A percentile compares a stretch with the other conserved stretches of the same genome.
Conservation (phyloP, 164 flowering plant species). For the Piper longum region DNA sequence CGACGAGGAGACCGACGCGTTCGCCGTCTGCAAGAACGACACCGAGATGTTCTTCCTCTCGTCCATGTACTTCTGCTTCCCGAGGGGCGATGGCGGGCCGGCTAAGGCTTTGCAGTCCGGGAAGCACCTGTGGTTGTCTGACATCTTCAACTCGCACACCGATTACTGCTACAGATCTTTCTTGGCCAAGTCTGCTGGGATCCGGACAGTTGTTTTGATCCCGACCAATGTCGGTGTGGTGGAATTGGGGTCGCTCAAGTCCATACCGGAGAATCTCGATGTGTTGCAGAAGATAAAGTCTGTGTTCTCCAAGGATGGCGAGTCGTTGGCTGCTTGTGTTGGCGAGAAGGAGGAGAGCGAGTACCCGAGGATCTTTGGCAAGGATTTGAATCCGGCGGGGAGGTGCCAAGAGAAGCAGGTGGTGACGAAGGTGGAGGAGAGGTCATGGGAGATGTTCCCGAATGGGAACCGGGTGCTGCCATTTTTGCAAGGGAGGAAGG, state of each 20-base stretch:
- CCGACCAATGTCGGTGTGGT: constrained; percentile 82
- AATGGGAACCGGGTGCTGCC: constrained; percentile 28
- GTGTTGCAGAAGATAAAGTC: constrained; percentile 39
- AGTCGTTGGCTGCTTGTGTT: constrained; percentile 1
- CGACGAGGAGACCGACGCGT: constrained; percentile 73
- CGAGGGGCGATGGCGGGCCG: constrained; percentile 77
- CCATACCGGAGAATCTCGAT: constrained; percentile 50
- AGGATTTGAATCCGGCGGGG: constrained; percentile 35
- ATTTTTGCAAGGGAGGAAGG: constrained; percentile 27
- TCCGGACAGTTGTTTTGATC: constrained; percentile 70
- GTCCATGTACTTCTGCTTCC: constrained; percentile 94
- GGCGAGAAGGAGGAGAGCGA: constrained; percentile 31
- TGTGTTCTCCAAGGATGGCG: constrained; percentile 29
- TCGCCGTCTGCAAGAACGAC: constrained; percentile 75
- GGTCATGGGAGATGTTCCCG: constrained; percentile 28
- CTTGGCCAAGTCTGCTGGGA: constrained; percentile 71
- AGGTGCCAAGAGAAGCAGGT: constrained; percentile 46
- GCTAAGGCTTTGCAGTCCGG: constrained; percentile 62
- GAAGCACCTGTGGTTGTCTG: constrained; percentile 56
- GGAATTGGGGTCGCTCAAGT: constrained; percentile 78
- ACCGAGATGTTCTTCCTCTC: constrained; percentile 91
- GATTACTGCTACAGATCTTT: constrained; percentile 77
- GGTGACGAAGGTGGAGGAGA: constrained; percentile 47
- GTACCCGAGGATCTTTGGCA: constrained; percentile 63
- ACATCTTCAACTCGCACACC: constrained; percentile 29